Evolutionary conservation across 768 basidiomycete species (phyloP).

Genomic region (Lactarius sanguifluus): DNA sequence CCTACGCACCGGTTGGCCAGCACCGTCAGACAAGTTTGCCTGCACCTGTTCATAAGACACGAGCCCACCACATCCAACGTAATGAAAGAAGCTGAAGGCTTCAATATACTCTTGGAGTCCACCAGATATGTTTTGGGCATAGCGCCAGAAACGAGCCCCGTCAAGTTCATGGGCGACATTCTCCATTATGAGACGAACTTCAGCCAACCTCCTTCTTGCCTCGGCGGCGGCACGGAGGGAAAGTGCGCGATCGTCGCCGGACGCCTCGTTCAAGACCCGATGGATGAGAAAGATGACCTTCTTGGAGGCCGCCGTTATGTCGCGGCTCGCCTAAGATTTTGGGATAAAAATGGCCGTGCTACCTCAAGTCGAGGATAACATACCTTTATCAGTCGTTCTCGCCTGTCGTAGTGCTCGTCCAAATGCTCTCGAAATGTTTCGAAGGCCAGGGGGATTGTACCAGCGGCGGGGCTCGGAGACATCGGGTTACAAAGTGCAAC

Average conservation of each 20-base stretch:
- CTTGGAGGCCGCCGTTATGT: conserved; percentile 89
- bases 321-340: conserved; percentile 64
- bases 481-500: conserved; percentile 15
- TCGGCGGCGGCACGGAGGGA: conserved; percentile 48
- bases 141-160: conserved; percentile 75
- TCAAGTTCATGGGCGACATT: conserved; percentile 58
- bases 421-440: conserved; percentile 65
- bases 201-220: conserved; percentile 59
- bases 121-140: conserved; percentile 70
- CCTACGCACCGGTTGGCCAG: conserved; percentile 40
- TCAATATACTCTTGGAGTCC: conserved; percentile 97
- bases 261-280: conserved; percentile 55
- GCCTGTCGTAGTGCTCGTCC: conserved; percentile 81
- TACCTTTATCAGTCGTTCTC: conserved; percentile 91
- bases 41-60: conserved; percentile 72
- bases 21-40: conserved; percentile 54
- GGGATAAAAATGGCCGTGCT: conserved; percentile 6
- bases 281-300: conserved; percentile 93
- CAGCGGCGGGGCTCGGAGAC: background rate
- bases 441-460: conserved; percentile 45
- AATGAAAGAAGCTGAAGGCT: conserved; percentile 85
- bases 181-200: conserved; percentile 66
- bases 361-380: conserved; percentile 14
- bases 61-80: conserved; percentile 66
- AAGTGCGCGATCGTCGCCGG: conserved; percentile 36